Evolutionary conservation across 2,329 filamentous ascomycete genomes (phyloP), one percentile per base, ranked within the genome.

Genomic region (Fusarium sp.): DNA sequence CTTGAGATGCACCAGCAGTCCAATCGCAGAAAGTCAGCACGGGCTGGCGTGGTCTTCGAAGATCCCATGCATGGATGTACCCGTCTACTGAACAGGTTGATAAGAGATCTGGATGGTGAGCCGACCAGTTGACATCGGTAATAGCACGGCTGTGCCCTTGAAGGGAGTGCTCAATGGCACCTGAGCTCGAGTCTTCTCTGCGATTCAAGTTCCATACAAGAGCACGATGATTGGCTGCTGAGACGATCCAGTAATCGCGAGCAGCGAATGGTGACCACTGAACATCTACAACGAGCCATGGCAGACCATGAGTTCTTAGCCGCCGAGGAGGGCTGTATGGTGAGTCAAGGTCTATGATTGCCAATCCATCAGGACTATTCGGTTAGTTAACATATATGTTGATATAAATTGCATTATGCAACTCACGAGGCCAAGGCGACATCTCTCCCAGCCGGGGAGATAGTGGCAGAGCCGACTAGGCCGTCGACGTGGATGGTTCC

Each of bases 231-330:
- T 97, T 97, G 18, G 94, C 95, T 1, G 94, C 97, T 60, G 93
- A 97, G 35, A 93, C 92, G 18, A 97, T 91, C 94, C 95, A 97
- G 74, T 94, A 94, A 77, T 97, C 92, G 46, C 94, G 88, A 20
- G 87, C 88, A 14, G 94, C 92, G 77, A 97, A 97, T 1, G 95
- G 95, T 13, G 93, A 97, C 95, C 95, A 97, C 79, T 97, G 95
- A 29, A 97, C 94, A 78, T 97, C 95, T 13, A 95, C 94, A 7
- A 97, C 94, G 50, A 97, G 89, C 93, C 94, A 97, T n/a, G 93
- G 91, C 41, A 93, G 90, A 55, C 93, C 91, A 79, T 97, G 93
- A 65, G 91, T 91, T 71, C 85, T 86, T 46, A 97, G 85, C 73
- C 94, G 91, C 18, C 94, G 90, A 18, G 95, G 95, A 11, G 91